Percentiles rank a stretch among this genome's conserved stretches.
Evolutionary conservation across 2,329 filamentous ascomycete species (phyloP).

Genomic region (Fusarium ambrosium): DNA sequence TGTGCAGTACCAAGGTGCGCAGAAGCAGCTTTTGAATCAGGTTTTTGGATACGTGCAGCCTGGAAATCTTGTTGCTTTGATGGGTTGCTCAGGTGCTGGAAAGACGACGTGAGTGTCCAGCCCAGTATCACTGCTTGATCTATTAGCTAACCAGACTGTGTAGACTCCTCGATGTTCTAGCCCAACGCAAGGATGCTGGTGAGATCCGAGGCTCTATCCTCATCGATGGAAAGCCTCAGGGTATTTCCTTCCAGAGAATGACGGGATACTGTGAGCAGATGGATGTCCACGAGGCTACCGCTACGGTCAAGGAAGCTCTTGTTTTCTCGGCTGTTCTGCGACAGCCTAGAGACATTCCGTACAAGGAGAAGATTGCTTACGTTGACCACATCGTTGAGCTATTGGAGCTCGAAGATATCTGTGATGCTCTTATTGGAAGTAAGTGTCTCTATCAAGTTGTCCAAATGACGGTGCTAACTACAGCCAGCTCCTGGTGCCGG

Average conservation of each 20-base stretch:
- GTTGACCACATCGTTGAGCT: slow-evolving; percentile 76
- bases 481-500: slow-evolving; percentile 53
- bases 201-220: slow-evolving; percentile 60
- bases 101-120: slow-evolving; percentile 75
- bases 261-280: slow-evolving; percentile 79
- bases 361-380: slow-evolving; percentile 74
- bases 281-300: slow-evolving; percentile 75
- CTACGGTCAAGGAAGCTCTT: slow-evolving; percentile 76
- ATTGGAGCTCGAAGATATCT: slow-evolving; percentile 71
- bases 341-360: slow-evolving; percentile 67
- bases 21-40: slow-evolving; percentile 69
- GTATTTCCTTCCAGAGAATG: slow-evolving; percentile 72
- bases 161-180: slow-evolving; percentile 67
- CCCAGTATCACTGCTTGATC: accelerated
- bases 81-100: slow-evolving; percentile 84
- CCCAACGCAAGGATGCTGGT: slow-evolving; percentile 73
- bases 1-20: slow-evolving; percentile 73
- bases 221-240: slow-evolving; percentile 72
- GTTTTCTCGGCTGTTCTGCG: slow-evolving; percentile 76
- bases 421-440: slow-evolving; percentile 73
- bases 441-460: slow-evolving; percentile 51
- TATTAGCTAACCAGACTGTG: accelerated
- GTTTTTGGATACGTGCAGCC: slow-evolving; percentile 84
- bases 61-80: slow-evolving; percentile 82
- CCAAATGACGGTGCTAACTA: slow-evolving; percentile 49